These are phyloP conservation scores for Chenopodium album DNA, from an alignment of 148 eudicot genomes.

Conservation along the genomic window DNA sequence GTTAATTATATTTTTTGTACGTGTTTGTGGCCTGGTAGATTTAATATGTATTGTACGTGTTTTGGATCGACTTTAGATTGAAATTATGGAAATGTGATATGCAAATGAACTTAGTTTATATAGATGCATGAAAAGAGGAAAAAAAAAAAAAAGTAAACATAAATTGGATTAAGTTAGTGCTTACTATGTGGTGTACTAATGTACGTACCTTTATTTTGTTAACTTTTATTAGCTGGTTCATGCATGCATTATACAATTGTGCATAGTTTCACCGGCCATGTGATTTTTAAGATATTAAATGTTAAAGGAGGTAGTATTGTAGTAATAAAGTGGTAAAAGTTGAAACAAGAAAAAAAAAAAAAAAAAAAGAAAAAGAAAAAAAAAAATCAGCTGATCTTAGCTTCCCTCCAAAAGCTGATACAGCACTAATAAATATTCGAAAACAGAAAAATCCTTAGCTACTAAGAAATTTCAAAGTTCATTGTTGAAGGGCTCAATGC, in stretches of 20 bases:
- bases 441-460: neutral
- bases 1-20: neutral
- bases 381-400: neutral
- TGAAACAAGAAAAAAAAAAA: neutral
- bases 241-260: slow-evolving; percentile 12
- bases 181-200: slow-evolving; percentile 1
- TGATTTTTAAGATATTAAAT: slow-evolving; percentile 5
- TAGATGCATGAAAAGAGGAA: slow-evolving; percentile 6
- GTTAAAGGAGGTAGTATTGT: slow-evolving; percentile 21
- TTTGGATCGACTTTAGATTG: neutral
- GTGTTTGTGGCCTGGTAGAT: neutral
- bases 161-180: slow-evolving; percentile 10
- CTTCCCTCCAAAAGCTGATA: slow-evolving; percentile 8
- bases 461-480: neutral
- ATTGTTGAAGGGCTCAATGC: neutral
- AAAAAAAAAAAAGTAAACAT: neutral
- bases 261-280: slow-evolving; percentile 18
- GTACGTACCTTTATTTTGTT: neutral
- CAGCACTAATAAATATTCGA: neutral
- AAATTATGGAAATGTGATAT: slow-evolving; percentile 4
- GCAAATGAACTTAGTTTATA: neutral
- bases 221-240: slow-evolving; percentile 12
- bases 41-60: neutral
- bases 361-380: neutral
- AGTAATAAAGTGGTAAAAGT: slow-evolving; percentile 24